Base-by-base conservation (phyloP, 2,329 filamentous ascomycete species). In the Tolypocladium inflatum region DNA sequence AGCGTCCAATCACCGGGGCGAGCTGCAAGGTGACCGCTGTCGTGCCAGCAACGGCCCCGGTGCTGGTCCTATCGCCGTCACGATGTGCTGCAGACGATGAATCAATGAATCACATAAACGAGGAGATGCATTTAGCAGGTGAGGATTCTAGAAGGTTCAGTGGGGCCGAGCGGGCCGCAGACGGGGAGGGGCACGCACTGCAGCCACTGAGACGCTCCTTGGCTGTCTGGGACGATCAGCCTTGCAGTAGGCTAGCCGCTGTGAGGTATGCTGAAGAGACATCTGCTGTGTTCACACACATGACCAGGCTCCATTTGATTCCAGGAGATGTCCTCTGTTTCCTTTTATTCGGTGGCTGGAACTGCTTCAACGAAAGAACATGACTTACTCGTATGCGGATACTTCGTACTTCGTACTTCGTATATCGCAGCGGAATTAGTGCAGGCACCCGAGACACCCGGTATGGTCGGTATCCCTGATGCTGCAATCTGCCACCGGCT, bases 111-210 rank as follows among this genome's bases (percentile, higher is more conserved):
- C 53, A 30, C 53, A n/a, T 3, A 55, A 62, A 59, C 59, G 73
- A 63, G 70, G 68, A 55, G 55, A 67, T 76, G 71, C 70, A 69
- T 54, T 61, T 73, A 75, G 60, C 58, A 63, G 59, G 57, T 64
- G 57, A 63, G 58, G 65, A 66, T 76, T 76, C 74, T 75, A 74
- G 74, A 76, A 76, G 71, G 64, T 76, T 76, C 74, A 71, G 73
- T 76, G 74, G 74, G 71, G 65, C 67, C 42, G 55, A 30, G 19
- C 48, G 48, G 48, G 21, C 48, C 48, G 48, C 48, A 13, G 26
- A 35, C 30, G 17, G 48, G 19, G 48, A 30, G 10, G 48, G 38
- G 53, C 39, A 30, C 9, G 19, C 53, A 23, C 53, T 54, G 53
- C 53, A 42, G 53, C 53, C 53, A 55, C 53, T 42, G 48, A 33